phyloP scores from a whole-genome alignment of 202 grass and related monocot genomes.

The Schoenoplectus triqueter region DNA sequence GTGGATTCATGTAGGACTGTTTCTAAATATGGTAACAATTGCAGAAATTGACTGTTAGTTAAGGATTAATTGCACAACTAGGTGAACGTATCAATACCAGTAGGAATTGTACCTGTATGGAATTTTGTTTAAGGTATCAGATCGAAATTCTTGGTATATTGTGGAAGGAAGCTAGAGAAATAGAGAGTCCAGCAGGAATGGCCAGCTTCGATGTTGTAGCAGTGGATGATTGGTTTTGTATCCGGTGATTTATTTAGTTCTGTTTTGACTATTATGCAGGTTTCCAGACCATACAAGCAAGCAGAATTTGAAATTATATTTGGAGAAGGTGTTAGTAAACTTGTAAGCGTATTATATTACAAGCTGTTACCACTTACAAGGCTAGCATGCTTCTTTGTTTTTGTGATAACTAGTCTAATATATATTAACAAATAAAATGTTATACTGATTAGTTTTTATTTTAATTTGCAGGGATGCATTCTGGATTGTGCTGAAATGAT shows the following conservation, averaged over 20 bases:
- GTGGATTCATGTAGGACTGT: constrained; percentile 3
- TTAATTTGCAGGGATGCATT: constrained; percentile 67
- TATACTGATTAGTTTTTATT: constrained; percentile 17
- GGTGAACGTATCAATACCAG: background rate
- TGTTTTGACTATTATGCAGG: constrained; percentile 45
- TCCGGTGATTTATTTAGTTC: constrained; percentile 9
- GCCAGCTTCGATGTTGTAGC: background rate
- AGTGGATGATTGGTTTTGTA: constrained; percentile 18
- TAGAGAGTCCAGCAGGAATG: background rate
- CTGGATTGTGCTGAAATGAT: constrained; percentile 98
- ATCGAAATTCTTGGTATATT: background rate
- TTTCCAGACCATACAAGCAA: constrained; percentile 97
- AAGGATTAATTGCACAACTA: constrained; percentile 9
- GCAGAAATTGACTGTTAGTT: constrained; percentile 27
- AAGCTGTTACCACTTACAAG: constrained; percentile 25
- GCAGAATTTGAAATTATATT: constrained; percentile 99
- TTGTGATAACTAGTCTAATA: background rate
- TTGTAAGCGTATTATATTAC: constrained; percentile 52
- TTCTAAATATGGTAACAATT: constrained; percentile 1
- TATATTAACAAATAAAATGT: constrained; percentile 10
- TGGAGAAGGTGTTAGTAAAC: constrained; percentile 91
- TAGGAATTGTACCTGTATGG: background rate
- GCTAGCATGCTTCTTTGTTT: background rate
- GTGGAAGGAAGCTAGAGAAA: background rate
- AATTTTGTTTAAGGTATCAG: background rate